Conservation (phyloP, 2,329 filamentous ascomycete genomes). For the Claviceps paspali region DNA sequence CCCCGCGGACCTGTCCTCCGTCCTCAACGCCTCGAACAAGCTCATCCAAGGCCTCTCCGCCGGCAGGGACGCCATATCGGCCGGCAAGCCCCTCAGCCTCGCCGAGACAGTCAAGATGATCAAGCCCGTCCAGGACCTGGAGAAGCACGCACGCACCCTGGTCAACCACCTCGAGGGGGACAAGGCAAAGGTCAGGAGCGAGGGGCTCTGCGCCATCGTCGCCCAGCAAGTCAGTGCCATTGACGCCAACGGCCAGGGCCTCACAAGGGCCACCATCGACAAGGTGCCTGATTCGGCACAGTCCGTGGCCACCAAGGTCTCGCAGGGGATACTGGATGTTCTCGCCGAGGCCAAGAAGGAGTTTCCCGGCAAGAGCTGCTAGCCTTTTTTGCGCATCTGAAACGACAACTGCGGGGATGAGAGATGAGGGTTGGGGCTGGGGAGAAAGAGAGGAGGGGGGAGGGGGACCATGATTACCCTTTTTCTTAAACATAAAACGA, state of each 20-base stretch:
- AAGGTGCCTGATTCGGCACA: background rate
- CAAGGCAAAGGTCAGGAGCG: background rate
- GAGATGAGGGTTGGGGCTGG: no score
- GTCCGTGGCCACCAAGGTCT: background rate
- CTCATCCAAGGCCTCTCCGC: background rate
- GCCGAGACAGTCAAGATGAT: background rate
- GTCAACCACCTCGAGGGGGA: background rate
- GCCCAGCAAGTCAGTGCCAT: background rate
- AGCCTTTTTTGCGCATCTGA: no score
- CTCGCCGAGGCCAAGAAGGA: background rate
- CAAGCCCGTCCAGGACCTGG: background rate
- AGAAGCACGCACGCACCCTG: background rate
- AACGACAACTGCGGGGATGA: no score
- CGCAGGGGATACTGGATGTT: background rate
- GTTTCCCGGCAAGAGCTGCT: background rate
- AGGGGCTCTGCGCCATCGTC: background rate
- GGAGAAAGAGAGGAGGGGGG: no score
- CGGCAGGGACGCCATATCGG: background rate
- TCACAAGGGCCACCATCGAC: background rate
- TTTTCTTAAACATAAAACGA: no score
- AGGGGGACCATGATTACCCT: no score
- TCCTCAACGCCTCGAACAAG: background rate
- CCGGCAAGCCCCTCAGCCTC: background rate
- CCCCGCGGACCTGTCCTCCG: background rate
- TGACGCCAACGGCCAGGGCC: background rate